Conservation (phyloP, 2,329 filamentous ascomycete genomes). For the Colletotrichum caudatum region DNA sequence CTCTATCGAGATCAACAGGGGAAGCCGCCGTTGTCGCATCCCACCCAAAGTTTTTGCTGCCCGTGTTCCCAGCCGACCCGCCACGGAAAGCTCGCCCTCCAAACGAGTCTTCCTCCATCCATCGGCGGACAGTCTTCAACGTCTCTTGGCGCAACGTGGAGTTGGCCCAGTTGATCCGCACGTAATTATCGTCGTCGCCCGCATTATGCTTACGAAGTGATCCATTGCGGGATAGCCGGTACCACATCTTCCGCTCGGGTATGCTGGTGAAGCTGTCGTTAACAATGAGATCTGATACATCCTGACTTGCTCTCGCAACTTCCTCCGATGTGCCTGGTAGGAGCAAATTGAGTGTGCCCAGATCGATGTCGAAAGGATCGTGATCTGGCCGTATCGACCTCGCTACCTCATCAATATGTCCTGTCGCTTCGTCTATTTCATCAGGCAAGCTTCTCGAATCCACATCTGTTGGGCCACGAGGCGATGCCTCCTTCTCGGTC, state of each 20-base stretch:
- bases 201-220: conserved; percentile 68
- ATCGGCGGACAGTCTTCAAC: conserved; percentile 70
- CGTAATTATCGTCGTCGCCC: conserved; percentile 71
- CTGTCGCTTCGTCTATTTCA: neutral
- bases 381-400: conserved; percentile 28
- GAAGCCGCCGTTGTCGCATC: conserved; percentile 60
- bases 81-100: conserved; percentile 62
- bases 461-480: neutral
- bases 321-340: conserved; percentile 47
- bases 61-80: conserved; percentile 51
- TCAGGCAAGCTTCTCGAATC: neutral
- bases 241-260: conserved; percentile 73
- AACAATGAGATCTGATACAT: conserved; percentile 61
- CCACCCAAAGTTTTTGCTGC: conserved; percentile 71
- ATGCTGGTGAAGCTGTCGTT: conserved; percentile 66
- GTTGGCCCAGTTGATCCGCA: conserved; percentile 67
- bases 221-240: conserved; percentile 71
- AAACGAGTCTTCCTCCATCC: conserved; percentile 75
- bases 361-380: conserved; percentile 48
- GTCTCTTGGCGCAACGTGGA: conserved; percentile 66
- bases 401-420: conserved; percentile 6
- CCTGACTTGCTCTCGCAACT: conserved; percentile 38
- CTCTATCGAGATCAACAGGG: conserved; percentile 61
- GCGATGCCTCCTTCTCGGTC: neutral
- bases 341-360: conserved; percentile 51